Evolutionary conservation across 768 basidiomycete genomes (phyloP).

Genomic region (Trichaptum fuscoviolaceum): DNA sequence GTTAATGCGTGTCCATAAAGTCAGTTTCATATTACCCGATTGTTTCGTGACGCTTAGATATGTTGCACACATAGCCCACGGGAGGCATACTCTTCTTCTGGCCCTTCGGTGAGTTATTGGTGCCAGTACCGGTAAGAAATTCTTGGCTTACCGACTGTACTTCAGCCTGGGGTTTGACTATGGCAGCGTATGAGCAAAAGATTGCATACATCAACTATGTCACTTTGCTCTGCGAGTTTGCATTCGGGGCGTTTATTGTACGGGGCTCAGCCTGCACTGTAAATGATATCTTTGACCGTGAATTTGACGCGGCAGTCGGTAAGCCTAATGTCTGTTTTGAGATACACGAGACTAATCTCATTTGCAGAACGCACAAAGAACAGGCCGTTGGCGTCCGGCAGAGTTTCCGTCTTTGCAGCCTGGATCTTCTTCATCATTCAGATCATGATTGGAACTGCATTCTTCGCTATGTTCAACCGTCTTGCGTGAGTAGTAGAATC

Average conservation of each 20-base stretch:
- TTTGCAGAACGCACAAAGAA: slow-evolving; percentile 40
- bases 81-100: background rate
- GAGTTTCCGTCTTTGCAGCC: slow-evolving; percentile 39
- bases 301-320: slow-evolving; percentile 51
- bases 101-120: background rate
- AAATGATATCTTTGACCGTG: slow-evolving; percentile 51
- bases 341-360: background rate
- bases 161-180: slow-evolving; percentile 42
- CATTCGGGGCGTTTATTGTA: slow-evolving; percentile 37
- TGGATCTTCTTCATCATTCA: slow-evolving; percentile 35
- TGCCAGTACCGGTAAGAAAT: background rate
- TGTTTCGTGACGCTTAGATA: background rate
- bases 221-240: slow-evolving; percentile 26
- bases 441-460: slow-evolving; percentile 33
- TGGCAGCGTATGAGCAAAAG: slow-evolving; percentile 37
- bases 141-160: background rate
- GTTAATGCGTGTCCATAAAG: background rate
- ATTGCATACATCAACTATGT: slow-evolving; percentile 30
- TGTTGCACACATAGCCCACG: background rate
- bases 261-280: slow-evolving; percentile 49
- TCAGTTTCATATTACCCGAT: background rate
- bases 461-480: slow-evolving; percentile 31
- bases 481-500: slow-evolving; percentile 28
- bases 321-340: slow-evolving; percentile 17
- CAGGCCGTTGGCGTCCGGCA: slow-evolving; percentile 45